A percentile compares a stretch with the other conserved stretches of the same genome.
Conservation (phyloP, 2,329 filamentous ascomycete species). For the Botrytis galanthina region DNA sequence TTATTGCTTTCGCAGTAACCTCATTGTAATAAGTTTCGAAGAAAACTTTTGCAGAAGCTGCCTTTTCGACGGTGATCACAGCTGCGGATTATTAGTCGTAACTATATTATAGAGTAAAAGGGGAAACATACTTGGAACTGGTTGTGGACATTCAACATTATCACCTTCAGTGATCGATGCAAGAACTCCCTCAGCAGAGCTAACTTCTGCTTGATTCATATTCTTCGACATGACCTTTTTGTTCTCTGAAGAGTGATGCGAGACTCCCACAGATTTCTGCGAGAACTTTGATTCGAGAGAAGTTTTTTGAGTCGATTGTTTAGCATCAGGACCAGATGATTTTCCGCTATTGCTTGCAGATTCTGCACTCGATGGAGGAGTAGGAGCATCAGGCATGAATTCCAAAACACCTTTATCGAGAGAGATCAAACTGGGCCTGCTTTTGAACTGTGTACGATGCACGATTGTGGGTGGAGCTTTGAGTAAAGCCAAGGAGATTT, state of each 20-base stretch:
- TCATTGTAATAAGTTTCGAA: conserved; percentile 81
- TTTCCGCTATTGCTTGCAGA: conserved; percentile 34
- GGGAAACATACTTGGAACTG: conserved; percentile 33
- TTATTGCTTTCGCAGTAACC: conserved; percentile 54
- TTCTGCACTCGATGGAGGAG: conserved; percentile 32
- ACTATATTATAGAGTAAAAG: not conserved
- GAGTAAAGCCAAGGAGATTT: conserved; percentile 44
- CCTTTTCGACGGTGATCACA: conserved; percentile 67
- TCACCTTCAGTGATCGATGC: conserved; percentile 34
- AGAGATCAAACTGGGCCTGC: conserved; percentile 41
- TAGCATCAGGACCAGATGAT: conserved; percentile 33
- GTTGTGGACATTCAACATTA: conserved; percentile 26
- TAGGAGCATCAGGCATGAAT: conserved; percentile 27
- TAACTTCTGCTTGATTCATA: conserved; percentile 23
- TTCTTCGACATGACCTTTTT: conserved; percentile 29
- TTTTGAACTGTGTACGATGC: conserved; percentile 42
- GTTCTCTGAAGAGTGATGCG: conserved; percentile 36
- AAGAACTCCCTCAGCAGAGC: conserved; percentile 31
- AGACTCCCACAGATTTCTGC: conserved; percentile 35
- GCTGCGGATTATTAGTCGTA: conserved; percentile 26
- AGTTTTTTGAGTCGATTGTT: conserved; percentile 38
- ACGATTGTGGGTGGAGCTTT: conserved; percentile 45
- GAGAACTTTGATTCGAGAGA: conserved; percentile 44
- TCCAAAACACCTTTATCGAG: conserved; percentile 37
- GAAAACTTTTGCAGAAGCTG: conserved; percentile 78